A percentile compares a stretch with the other conserved stretches of the same genome.
These are phyloP conservation scores for Jimgerdemannia flammicorona DNA, from an alignment of 192 early-diverging fungal species.

Conservation along the genomic window DNA sequence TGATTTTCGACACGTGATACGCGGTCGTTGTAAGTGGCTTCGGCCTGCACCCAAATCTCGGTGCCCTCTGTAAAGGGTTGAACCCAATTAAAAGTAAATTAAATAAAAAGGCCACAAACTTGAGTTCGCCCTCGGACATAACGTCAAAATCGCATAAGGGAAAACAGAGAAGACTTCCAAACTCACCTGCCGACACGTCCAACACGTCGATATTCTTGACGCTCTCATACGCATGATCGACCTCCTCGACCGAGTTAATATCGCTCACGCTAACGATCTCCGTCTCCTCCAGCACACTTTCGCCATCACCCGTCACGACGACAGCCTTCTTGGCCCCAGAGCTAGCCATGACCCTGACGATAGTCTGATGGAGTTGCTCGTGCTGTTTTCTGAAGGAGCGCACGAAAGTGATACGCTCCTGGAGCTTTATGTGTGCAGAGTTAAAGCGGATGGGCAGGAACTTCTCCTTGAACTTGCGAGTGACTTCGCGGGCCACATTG, in stretches of 20 bases:
- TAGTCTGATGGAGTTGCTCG: slow-evolving; percentile 96
- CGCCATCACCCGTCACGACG: slow-evolving; percentile 28
- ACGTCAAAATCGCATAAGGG: no score
- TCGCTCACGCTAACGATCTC: slow-evolving; percentile 56
- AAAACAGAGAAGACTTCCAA: background rate
- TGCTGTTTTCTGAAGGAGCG: slow-evolving; percentile 93
- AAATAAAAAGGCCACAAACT: slow-evolving; percentile 14
- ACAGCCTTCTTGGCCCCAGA: slow-evolving; percentile 38
- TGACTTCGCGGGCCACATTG: slow-evolving; percentile 91
- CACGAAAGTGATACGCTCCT: slow-evolving; percentile 91
- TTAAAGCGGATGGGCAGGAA: slow-evolving; percentile 95
- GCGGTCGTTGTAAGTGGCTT: slow-evolving; percentile 90
- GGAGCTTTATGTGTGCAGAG: slow-evolving; percentile 84
- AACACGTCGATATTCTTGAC: slow-evolving; percentile 93
- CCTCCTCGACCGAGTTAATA: slow-evolving; percentile 82
- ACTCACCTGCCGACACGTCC: slow-evolving; percentile 76
- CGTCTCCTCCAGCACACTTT: slow-evolving; percentile 35
- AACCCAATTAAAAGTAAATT: slow-evolving; percentile 5
- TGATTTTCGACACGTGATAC: slow-evolving; percentile 96
- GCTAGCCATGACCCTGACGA: slow-evolving; percentile 85
- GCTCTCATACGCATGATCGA: slow-evolving; percentile 85
- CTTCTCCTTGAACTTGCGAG: slow-evolving; percentile 85
- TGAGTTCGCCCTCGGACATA: no score
- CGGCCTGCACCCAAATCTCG: slow-evolving; percentile 87
- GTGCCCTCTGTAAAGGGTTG: slow-evolving; percentile 67